Evolutionary conservation across 352 stramenopile species (phyloP).

Genomic region (Globisporangium paroecandrum): DNA sequence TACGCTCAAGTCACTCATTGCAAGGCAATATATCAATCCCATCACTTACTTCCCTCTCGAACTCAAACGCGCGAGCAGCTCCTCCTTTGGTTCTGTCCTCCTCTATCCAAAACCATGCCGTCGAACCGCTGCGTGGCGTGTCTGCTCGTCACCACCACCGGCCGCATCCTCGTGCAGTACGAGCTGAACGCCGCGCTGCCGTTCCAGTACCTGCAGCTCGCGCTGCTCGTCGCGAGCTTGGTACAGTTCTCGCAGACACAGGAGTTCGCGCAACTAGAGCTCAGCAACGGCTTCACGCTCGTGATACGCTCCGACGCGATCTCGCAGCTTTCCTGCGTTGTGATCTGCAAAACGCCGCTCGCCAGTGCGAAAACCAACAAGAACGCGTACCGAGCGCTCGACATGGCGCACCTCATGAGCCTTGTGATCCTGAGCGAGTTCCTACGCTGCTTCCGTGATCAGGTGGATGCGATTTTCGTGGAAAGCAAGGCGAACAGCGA

Average conservation of each 20-base stretch:
- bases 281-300: slow-evolving; percentile 34
- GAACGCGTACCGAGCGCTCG: slow-evolving; percentile 13
- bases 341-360: slow-evolving; percentile 32
- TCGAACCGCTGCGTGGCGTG: slow-evolving; percentile 27
- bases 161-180: slow-evolving; percentile 41
- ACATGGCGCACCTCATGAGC: slow-evolving; percentile 38
- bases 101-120: not conserved
- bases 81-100: no score
- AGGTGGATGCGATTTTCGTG: slow-evolving; percentile 28
- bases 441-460: slow-evolving; percentile 21
- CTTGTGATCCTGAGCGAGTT: slow-evolving; percentile 48
- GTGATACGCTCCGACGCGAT: slow-evolving; percentile 34
- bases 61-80: no score
- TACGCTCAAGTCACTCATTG: no score
- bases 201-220: slow-evolving; percentile 39
- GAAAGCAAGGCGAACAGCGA: slow-evolving; percentile 28
- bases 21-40: not conserved
- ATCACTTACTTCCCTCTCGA: not conserved
- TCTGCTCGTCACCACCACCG: slow-evolving; percentile 49
- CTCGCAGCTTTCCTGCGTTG: slow-evolving; percentile 34
- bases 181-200: slow-evolving; percentile 41
- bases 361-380: not conserved
- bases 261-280: slow-evolving; percentile 32
- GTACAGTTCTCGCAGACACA: slow-evolving; percentile 47
- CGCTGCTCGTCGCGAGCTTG: slow-evolving; percentile 51